Evolutionary conservation across 352 stramenopile genomes (phyloP).

Genomic region (Thraustotheca clavata): DNA sequence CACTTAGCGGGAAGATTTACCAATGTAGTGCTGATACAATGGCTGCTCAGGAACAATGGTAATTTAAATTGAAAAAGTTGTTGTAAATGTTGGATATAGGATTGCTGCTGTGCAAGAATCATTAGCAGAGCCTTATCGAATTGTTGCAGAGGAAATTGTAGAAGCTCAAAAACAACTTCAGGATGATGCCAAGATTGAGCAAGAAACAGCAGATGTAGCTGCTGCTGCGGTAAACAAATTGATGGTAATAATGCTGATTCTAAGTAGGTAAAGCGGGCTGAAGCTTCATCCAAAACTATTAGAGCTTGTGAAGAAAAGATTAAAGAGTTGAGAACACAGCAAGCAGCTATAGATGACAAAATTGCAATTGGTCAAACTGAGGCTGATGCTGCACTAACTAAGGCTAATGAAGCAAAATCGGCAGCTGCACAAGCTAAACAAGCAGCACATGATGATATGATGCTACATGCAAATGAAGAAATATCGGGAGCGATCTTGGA

Average conservation of each 20-base stretch:
- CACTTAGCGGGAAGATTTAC: constrained; percentile 38
- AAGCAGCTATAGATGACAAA: not conserved
- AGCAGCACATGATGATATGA: constrained; percentile 8
- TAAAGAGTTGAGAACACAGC: not conserved
- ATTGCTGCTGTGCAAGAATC: constrained; percentile 47
- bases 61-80: not conserved
- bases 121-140: constrained; percentile 58
- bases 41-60: constrained; percentile 43
- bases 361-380: not conserved
- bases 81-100: constrained; percentile 8
- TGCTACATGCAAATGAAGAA: not conserved
- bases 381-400: not conserved
- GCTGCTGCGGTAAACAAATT: not conserved
- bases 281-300: constrained; percentile 10
- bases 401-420: not conserved
- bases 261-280: constrained; percentile 3
- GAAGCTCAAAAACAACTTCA: constrained; percentile 48
- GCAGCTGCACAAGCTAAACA: not conserved
- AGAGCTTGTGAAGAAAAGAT: constrained; percentile 8
- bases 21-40: constrained; percentile 49
- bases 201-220: constrained; percentile 28
- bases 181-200: constrained; percentile 24
- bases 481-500: not conserved
- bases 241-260: not conserved
- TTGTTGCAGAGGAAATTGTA: constrained; percentile 67